Conservation (phyloP, 208 protist species). For the Phytomonas sp. region DNA sequence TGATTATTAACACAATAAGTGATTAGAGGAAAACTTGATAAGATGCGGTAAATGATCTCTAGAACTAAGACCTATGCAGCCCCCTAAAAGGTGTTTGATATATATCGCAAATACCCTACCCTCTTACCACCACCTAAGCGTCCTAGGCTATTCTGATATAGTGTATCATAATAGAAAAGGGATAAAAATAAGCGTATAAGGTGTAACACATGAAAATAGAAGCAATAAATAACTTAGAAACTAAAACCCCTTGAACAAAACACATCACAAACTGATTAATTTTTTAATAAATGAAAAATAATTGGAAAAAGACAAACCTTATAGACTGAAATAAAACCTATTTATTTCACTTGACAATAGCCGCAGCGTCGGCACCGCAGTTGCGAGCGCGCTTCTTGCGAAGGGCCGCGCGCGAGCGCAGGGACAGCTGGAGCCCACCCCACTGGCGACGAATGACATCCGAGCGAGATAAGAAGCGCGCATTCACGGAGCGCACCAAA, state of each 20-base stretch:
- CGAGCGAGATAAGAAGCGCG: slow-evolving; percentile 92
- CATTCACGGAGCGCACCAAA: slow-evolving; percentile 88
- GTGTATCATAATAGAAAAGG: neutral
- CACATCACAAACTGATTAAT: neutral
- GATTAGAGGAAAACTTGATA: neutral
- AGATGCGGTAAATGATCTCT: neutral
- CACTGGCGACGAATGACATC: slow-evolving; percentile 88
- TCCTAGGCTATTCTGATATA: neutral
- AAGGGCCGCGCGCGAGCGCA: slow-evolving; percentile 69
- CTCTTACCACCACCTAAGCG: neutral
- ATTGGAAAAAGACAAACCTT: slow-evolving; percentile 9
- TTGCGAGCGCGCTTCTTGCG: slow-evolving; percentile 78
- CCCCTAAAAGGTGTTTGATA: neutral
- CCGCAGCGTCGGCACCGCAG: slow-evolving; percentile 54
- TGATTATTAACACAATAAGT: neutral
- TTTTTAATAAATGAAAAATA: slow-evolving; percentile 12
- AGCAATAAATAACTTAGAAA: neutral
- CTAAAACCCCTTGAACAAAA: neutral
- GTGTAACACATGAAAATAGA: neutral
- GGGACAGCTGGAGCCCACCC: slow-evolving; percentile 90
- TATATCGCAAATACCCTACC: neutral
- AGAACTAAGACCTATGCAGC: neutral
- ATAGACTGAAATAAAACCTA: slow-evolving; percentile 6
- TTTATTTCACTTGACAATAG: slow-evolving; percentile 21
- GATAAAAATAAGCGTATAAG: neutral